Base-by-base conservation (phyloP, 1,284 basidiomycete species). In the Athelia psychrophila region DNA sequence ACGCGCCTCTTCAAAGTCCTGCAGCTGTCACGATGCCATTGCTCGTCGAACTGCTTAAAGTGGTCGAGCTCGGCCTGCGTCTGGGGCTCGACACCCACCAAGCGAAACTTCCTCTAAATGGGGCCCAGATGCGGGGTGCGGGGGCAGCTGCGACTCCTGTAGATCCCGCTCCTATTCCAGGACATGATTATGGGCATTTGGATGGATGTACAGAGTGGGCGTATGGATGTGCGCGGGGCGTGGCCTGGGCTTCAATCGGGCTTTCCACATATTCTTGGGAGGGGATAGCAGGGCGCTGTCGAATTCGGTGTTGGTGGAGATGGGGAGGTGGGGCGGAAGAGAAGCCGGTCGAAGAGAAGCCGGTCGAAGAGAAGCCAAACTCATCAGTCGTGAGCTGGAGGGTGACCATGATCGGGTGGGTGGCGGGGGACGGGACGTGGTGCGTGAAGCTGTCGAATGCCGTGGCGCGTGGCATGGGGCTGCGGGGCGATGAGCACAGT, bases 341-440 rank as follows among this genome's bases (percentile, higher is more conserved):
- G 46, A 47, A 44, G 6, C n/a, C 38, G 46, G 49, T 38, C 44
- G 52, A 46, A 33, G 49, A 36, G 45, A 47, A 46, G 10, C 12
- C 33, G n/a, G 33, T 12, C 10, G 33, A 54, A 23, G 51, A n/a
- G n/a, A n/a, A n/a, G n/a, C n/a, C n/a, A n/a, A n/a, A 44, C 36
- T 44, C 61, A 55, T 71, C 66, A 16, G 62, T 56, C 52, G 74
- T 74, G 13, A 72, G 68, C 62, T 80, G 75, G 52, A 79, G 69
- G 3, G 75, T 78, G 63, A 80, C 72, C 76, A 79, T 80, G 63
- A 78, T 74, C 32, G 76, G 72, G 19, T 55, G 19, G 3, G 24
- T 48, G 55, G 22, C 67, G 51, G 30, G 61, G 51, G 65, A 52
- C 59, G 55, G 63, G 38, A 65, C 57, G 55, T 56, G 67, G 23